These are phyloP conservation scores for Odontarrhena argentea DNA, from an alignment of 345 rosid genomes.

Conservation along the genomic window DNA sequence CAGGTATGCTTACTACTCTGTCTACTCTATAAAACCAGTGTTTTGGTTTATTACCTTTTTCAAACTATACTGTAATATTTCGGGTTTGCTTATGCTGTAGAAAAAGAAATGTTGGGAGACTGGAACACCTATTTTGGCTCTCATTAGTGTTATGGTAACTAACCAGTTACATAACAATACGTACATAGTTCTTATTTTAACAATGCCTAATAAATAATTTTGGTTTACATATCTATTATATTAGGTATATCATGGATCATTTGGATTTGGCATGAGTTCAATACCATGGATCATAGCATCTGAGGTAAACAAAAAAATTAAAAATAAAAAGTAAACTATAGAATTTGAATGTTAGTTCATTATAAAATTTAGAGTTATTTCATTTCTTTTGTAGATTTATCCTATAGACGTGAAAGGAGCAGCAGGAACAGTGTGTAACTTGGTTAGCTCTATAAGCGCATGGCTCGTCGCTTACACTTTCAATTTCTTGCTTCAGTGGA, in stretches of 20 bases:
- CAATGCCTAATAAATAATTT: neutral
- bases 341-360: neutral
- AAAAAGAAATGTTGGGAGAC: conserved; percentile 47
- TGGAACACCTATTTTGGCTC: conserved; percentile 36
- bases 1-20: conserved; percentile 42
- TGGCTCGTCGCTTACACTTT: conserved; percentile 55
- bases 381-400: conserved; percentile 39
- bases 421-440: conserved; percentile 56
- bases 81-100: conserved; percentile 38
- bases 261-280: conserved; percentile 51
- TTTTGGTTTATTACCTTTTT: neutral
- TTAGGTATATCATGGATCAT: conserved; percentile 46
- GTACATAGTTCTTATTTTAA: neutral
- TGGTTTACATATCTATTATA: neutral
- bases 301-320: conserved; percentile 35
- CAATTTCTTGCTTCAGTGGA: conserved; percentile 56
- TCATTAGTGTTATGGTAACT: conserved; percentile 38
- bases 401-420: conserved; percentile 60
- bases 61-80: neutral
- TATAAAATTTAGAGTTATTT: neutral
- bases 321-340: neutral
- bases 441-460: conserved; percentile 53
- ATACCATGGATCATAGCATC: conserved; percentile 54
- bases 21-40: neutral
- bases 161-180: neutral